Evolutionary conservation across 352 stramenopile genomes (phyloP).

Genomic region (Globisporangium nagaii): DNA sequence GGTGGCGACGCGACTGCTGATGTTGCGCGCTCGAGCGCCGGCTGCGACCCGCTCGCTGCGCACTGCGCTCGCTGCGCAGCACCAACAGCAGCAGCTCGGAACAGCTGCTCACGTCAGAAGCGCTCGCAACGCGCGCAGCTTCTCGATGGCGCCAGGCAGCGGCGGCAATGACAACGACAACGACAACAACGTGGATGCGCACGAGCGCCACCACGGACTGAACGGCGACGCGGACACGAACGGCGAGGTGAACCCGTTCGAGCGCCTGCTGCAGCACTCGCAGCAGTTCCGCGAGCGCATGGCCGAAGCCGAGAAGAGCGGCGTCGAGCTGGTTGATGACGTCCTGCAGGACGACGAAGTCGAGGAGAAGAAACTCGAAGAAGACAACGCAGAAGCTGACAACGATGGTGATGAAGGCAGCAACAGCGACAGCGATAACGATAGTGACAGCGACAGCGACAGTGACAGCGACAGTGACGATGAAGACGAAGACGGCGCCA

Average conservation of each 20-base stretch:
- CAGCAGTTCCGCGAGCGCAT: constrained; percentile 49
- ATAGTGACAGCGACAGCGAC: constrained; percentile 5
- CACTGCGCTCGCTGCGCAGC: not conserved
- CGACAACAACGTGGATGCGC: not conserved
- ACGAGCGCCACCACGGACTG: not conserved
- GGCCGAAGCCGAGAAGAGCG: constrained; percentile 15
- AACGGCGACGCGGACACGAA: constrained; percentile 9
- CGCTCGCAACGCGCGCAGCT: constrained; percentile 6
- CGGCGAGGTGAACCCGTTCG: constrained; percentile 46
- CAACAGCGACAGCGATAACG: not conserved
- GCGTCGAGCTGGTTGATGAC: constrained; percentile 8
- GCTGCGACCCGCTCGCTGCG: not conserved
- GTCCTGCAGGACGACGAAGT: constrained; percentile 10
- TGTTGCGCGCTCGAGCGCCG: not conserved
- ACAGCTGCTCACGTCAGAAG: constrained; percentile 17
- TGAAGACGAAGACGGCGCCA: not conserved
- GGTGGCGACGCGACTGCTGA: constrained; percentile 7
- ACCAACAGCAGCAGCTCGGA: not conserved
- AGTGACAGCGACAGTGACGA: constrained; percentile 9
- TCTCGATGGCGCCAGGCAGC: constrained; percentile 2
- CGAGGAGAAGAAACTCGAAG: constrained; percentile 4
- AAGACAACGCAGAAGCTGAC: constrained; percentile 10
- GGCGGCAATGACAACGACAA: constrained; percentile 11
- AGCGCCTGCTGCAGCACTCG: constrained; percentile 62
- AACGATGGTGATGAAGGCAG: constrained; percentile 10